A percentile compares a stretch with the other conserved stretches of the same genome.
These are phyloP conservation scores for Sarcodon aspratus DNA, from an alignment of 768 basidiomycete genomes.

Conservation along the genomic window DNA sequence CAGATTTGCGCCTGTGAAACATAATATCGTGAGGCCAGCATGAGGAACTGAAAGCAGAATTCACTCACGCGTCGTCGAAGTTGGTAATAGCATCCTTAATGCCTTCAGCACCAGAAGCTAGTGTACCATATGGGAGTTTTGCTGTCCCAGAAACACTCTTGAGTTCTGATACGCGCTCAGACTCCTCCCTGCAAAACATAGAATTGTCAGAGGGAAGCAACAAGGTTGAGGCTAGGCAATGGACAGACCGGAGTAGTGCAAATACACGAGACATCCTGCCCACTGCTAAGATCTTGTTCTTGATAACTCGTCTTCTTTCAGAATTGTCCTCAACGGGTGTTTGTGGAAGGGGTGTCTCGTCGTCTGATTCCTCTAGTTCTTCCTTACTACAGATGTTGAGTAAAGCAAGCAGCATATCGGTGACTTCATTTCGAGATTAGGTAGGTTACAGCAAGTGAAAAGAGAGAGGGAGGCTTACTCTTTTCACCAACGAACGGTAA, in stretches of 20 bases:
- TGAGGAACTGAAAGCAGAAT: background rate
- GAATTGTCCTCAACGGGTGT: conserved; percentile 4
- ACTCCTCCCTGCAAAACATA: conserved; percentile 67
- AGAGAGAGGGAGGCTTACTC: conserved; percentile 45
- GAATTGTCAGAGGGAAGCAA: background rate
- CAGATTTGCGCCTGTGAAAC: conserved; percentile 71
- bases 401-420: conserved; percentile 97
- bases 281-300: conserved; percentile 97
- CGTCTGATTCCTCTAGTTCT: conserved; percentile 75
- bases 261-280: conserved; percentile 96
- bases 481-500: conserved; percentile 95
- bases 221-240: background rate
- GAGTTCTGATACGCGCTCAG: conserved; percentile 93
- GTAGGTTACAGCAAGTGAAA: background rate
- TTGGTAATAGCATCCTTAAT: conserved; percentile 90
- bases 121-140: conserved; percentile 71
- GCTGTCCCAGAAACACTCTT: conserved; percentile 77
- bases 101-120: conserved; percentile 85
- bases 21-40: background rate
- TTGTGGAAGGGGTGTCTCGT: conserved; percentile 15
- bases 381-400: conserved; percentile 97
- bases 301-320: conserved; percentile 86
- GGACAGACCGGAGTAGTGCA: conserved; percentile 77
- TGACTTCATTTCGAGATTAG: conserved; percentile 42
- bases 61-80: conserved; percentile 90